These are phyloP conservation scores for Acanthamoeba royreba DNA, from an alignment of 208 protist species.

Conservation along the genomic window DNA sequence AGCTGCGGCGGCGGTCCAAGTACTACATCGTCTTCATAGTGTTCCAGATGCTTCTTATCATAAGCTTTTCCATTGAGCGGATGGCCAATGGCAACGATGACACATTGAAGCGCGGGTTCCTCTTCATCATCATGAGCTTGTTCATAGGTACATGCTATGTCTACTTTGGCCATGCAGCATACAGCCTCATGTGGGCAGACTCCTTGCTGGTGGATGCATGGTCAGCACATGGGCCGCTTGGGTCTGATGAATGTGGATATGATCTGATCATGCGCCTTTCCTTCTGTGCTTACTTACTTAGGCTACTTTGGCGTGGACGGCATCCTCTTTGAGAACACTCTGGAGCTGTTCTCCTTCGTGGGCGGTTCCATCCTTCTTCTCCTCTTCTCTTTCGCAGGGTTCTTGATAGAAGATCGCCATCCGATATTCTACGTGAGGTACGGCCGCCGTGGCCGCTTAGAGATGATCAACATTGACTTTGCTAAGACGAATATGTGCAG, in stretches of 20 bases:
- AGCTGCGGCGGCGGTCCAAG: neutral
- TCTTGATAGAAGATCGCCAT: neutral
- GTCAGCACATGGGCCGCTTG: too few relatives aligned
- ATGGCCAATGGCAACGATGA: neutral
- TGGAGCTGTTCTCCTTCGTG: neutral
- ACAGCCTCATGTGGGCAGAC: too few relatives aligned
- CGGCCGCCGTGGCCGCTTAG: too few relatives aligned
- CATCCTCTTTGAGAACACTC: neutral
- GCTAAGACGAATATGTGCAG: neutral
- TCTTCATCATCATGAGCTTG: neutral
- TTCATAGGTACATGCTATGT: neutral
- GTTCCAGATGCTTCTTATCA: neutral
- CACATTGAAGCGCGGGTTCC: neutral
- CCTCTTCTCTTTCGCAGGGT: neutral
- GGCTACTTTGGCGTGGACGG: neutral
- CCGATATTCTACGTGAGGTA: neutral
- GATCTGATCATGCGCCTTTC: too few relatives aligned
- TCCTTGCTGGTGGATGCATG: neutral
- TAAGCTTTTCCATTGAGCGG: neutral
- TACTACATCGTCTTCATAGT: neutral
- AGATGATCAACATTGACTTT: neutral
- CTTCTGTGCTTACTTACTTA: neutral
- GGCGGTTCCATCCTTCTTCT: neutral
- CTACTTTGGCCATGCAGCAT: too few relatives aligned
- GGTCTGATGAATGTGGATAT: too few relatives aligned